Conservation (phyloP, 108 stramenopile genomes). For the Tribonema minus region DNA sequence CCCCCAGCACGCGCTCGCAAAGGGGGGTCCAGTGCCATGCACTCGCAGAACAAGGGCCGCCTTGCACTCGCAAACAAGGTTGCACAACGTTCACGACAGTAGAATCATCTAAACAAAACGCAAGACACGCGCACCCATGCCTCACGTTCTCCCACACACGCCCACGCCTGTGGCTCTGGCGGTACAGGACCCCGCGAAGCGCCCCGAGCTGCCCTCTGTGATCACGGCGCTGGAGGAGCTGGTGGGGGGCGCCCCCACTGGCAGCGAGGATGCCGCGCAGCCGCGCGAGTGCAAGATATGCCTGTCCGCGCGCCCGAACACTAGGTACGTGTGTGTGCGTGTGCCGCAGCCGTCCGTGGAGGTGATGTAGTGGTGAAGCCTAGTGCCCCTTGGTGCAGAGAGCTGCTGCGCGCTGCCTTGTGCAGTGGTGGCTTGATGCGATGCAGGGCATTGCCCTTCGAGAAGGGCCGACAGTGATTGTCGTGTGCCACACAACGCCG, state of each 20-base stretch:
- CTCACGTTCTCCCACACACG: background rate
- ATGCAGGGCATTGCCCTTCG: too few relatives aligned
- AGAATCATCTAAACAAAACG: too few relatives aligned
- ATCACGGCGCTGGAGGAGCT: slow-evolving; percentile 18
- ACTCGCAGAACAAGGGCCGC: background rate
- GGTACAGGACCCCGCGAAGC: slow-evolving; percentile 10
- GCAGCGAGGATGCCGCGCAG: background rate
- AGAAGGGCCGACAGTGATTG: too few relatives aligned
- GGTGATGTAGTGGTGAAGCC: too few relatives aligned
- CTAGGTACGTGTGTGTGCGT: slow-evolving; percentile 6
- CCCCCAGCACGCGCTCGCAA: background rate
- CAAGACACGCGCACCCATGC: too few relatives aligned
- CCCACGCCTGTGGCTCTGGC: background rate
- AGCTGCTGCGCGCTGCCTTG: too few relatives aligned
- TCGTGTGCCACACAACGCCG: too few relatives aligned
- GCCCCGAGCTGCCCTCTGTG: slow-evolving; percentile 16
- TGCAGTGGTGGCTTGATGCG: too few relatives aligned
- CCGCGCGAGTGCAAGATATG: slow-evolving; percentile 25
- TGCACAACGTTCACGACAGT: too few relatives aligned
- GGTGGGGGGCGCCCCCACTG: slow-evolving; percentile 3
- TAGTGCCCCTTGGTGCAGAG: too few relatives aligned
- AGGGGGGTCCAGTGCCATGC: background rate
- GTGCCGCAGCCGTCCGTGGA: too few relatives aligned
- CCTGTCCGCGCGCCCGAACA: slow-evolving; percentile 26
- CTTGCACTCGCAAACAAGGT: too few relatives aligned